Percentiles rank a stretch among this genome's conserved stretches.
These are phyloP conservation scores for Erucastrum elatum DNA, from an alignment of 345 rosid genomes.

Conservation along the genomic window DNA sequence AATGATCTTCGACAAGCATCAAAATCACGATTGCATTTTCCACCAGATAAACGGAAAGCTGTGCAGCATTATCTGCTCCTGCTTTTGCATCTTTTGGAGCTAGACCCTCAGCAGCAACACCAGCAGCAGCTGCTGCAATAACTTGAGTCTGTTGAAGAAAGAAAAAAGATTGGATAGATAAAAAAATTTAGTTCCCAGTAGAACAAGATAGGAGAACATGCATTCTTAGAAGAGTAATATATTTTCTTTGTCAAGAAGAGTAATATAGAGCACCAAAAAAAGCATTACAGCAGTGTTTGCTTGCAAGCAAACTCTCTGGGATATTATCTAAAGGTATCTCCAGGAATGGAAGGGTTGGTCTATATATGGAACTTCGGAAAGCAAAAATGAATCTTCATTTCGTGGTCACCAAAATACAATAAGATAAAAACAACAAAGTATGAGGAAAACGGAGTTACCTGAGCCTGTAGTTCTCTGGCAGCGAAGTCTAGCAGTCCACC, in stretches of 20 bases:
- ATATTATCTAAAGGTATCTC: neutral
- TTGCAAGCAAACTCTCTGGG: constrained; percentile 6
- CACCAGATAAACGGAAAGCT: constrained; percentile 94
- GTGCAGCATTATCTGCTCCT: constrained; percentile 97
- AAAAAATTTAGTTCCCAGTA: constrained; percentile 25
- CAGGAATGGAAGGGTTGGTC: constrained; percentile 7
- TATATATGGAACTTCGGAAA: constrained; percentile 20
- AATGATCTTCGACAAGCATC: constrained; percentile 99
- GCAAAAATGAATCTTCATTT: neutral
- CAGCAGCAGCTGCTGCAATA: constrained; percentile 99
- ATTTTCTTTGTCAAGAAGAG: neutral
- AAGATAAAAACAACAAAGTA: constrained; percentile 6
- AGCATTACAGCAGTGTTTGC: constrained; percentile 20
- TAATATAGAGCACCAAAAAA: constrained; percentile 15
- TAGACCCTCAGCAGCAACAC: constrained; percentile 97
- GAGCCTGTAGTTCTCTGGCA: constrained; percentile 95
- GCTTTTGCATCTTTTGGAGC: constrained; percentile 81
- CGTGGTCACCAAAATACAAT: neutral
- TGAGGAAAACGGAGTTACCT: constrained; percentile 50
- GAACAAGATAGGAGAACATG: constrained; percentile 18
- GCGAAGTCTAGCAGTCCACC: constrained; percentile 94
- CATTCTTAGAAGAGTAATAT: constrained; percentile 27
- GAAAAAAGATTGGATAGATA: constrained; percentile 28
- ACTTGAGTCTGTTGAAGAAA: constrained; percentile 84
- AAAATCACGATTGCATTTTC: constrained; percentile 98